Base-by-base conservation (phyloP, 352 stramenopile species). In the Pythium coloratum region DNA sequence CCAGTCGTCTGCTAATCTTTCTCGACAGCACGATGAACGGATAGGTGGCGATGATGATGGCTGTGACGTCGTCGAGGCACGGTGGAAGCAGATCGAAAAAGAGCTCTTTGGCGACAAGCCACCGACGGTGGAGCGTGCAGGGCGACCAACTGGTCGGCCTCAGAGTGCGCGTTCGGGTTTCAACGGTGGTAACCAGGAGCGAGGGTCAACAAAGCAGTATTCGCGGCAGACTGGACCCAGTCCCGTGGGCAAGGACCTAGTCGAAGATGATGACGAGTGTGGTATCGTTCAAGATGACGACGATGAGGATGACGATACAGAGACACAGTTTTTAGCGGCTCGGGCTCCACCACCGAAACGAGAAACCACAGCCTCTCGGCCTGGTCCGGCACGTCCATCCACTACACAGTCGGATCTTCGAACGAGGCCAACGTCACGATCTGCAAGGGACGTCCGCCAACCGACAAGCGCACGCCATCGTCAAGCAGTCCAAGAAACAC, bases 231-330 rank as follows among this genome's bases (percentile, higher is more conserved):
- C 46, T 28, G 20, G 5, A 32, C 6, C 46, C 2, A 32, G 2
- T 18, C 6, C 12, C 10, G 40, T 20, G 28, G 50, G 62, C 44
- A 16, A 46, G 2, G 60, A 70, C 16, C 30, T 57, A 10, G 0
- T 42, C 3, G 70, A 74, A 1, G 73, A 88, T 8, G 78, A 88
- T 18, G 64, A 80, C 24, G 73, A 75, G 62, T 80, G 70, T 32
- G 79, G 66, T 2, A 73, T 89, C 20, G 38, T 80, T 40, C 64
- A 78, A 36, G 78, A 87, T 16, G 80, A 74, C 10, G 76, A 83
- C 8, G 67, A 77, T 33, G 76, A 63, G 1, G 57, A 63, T 1
- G 62, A 71, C n/a, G 40, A 71, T 9, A 24, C 20, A 13, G 33
- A 42, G 14, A 28, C 55, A 16, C 64, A 62, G 49, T 47, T 66